Conservation (phyloP, 768 basidiomycete species). For the Porpolomopsis calyptriformis region DNA sequence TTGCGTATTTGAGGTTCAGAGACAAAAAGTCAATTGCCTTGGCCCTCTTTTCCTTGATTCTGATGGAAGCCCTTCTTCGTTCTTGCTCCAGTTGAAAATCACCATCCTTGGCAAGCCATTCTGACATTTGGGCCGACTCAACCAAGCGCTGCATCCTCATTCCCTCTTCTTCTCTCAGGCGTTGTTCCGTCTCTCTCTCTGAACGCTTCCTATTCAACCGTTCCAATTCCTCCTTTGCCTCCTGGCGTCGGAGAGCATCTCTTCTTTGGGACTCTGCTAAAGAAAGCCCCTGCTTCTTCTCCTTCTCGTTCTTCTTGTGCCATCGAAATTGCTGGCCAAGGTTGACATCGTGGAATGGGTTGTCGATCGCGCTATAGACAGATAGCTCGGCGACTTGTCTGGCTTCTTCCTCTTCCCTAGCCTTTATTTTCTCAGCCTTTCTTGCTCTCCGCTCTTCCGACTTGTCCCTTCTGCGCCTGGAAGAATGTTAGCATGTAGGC, state of each 20-base stretch:
- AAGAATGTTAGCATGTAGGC: conserved; percentile 1
- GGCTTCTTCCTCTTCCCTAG: conserved; percentile 80
- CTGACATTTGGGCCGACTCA: conserved; percentile 95
- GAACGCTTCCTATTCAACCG: conserved; percentile 82
- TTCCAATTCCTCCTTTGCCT: conserved; percentile 94
- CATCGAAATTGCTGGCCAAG: conserved; percentile 94
- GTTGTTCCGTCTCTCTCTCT: conserved; percentile 84
- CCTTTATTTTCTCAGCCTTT: conserved; percentile 79
- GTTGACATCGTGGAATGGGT: conserved; percentile 97
- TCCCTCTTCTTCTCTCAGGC: conserved; percentile 87
- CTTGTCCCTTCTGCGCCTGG: conserved; percentile 79
- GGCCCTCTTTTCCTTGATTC: conserved; percentile 91
- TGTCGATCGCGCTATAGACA: conserved; percentile 93
- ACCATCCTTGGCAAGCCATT: conserved; percentile 95
- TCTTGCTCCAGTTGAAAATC: conserved; percentile 97
- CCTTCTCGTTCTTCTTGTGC: conserved; percentile 98
- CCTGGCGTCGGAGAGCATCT: conserved; percentile 73
- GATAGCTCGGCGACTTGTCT: conserved; percentile 90
- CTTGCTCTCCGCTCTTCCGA: conserved; percentile 78
- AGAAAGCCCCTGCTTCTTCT: conserved; percentile 77
- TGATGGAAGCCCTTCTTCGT: conserved; percentile 78
- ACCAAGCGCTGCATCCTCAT: conserved; percentile 77
- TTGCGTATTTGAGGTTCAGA: conserved; percentile 89
- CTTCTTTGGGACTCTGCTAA: conserved; percentile 66
- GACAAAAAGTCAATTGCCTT: conserved; percentile 98